phyloP scores from a whole-genome alignment of 805 yeast species.

The Monosporozyma solicola region DNA sequence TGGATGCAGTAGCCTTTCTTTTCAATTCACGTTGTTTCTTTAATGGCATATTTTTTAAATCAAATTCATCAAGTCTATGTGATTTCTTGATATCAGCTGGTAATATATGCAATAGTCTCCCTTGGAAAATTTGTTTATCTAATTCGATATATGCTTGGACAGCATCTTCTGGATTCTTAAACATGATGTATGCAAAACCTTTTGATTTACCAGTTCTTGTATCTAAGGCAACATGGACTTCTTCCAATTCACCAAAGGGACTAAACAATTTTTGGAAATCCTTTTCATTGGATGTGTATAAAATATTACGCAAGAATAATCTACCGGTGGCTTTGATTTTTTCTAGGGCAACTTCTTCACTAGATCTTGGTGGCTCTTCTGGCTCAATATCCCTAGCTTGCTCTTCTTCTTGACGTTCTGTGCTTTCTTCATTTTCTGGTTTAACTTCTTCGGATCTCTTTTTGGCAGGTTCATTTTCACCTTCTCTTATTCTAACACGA shows the following conservation, averaged over 20 bases:
- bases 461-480: slow-evolving; percentile 20
- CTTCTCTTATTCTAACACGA: slow-evolving; percentile 60
- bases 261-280: slow-evolving; percentile 63
- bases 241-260: slow-evolving; percentile 65
- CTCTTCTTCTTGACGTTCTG: slow-evolving; percentile 4
- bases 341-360: slow-evolving; percentile 40
- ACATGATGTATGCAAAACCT: slow-evolving; percentile 84
- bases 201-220: slow-evolving; percentile 84
- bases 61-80: slow-evolving; percentile 83
- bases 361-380: slow-evolving; percentile 24
- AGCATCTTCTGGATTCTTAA: slow-evolving; percentile 61
- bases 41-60: slow-evolving; percentile 79
- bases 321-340: slow-evolving; percentile 66
- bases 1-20: slow-evolving; percentile 75
- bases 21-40: slow-evolving; percentile 84
- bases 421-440: slow-evolving; percentile 2
- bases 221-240: slow-evolving; percentile 88
- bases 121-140: slow-evolving; percentile 89
- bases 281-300: slow-evolving; percentile 67
- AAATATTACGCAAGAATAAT: slow-evolving; percentile 77
- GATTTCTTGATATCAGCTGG: slow-evolving; percentile 79
- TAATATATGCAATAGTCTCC: slow-evolving; percentile 80
- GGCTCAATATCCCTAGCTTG: slow-evolving; percentile 7
- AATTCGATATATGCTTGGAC: slow-evolving; percentile 60
- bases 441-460: slow-evolving; percentile 5